Conservation (phyloP, 768 basidiomycete species). For the Macrolepiota fuliginosa region DNA sequence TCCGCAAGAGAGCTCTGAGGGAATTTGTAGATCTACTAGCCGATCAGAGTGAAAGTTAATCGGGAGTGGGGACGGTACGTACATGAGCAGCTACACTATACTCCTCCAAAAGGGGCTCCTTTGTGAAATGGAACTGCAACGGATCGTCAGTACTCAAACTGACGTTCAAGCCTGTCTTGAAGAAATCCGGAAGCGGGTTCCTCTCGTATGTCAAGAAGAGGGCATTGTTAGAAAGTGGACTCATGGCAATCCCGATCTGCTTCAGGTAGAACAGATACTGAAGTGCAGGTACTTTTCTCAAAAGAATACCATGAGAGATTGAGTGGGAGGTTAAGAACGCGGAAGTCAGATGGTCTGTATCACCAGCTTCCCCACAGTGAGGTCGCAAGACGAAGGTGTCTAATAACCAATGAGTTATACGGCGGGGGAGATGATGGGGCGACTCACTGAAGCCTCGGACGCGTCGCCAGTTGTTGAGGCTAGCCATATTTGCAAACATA, state of each 20-base stretch:
- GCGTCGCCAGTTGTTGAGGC: constrained; percentile 90
- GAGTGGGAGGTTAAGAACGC: constrained; percentile 96
- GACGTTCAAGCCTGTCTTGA: constrained; percentile 93
- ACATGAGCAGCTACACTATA: constrained; percentile 98
- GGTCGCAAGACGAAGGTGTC: constrained; percentile 97
- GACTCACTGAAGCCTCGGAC: constrained; percentile 87
- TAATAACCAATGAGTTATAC: constrained; percentile 27
- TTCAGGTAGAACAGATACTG: constrained; percentile 98
- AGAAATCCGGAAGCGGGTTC: constrained; percentile 96
- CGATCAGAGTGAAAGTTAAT: not conserved
- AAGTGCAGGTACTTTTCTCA: constrained; percentile 95
- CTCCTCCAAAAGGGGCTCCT: constrained; percentile 95
- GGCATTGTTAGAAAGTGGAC: constrained; percentile 96
- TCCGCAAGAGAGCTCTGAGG: constrained; percentile 94
- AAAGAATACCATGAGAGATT: constrained; percentile 97
- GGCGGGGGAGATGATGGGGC: not conserved
- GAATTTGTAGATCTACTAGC: constrained; percentile 87
- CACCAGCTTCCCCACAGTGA: constrained; percentile 97
- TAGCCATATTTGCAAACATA: constrained; percentile 95
- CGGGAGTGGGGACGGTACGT: constrained; percentile 22
- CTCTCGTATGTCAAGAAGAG: constrained; percentile 95
- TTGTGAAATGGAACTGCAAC: constrained; percentile 95
- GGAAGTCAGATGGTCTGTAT: constrained; percentile 95
- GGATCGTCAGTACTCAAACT: constrained; percentile 96
- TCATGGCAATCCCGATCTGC: constrained; percentile 99